These are phyloP conservation scores for Pichia sp. DNA, from an alignment of 1,139 yeast species.

Conservation along the genomic window DNA sequence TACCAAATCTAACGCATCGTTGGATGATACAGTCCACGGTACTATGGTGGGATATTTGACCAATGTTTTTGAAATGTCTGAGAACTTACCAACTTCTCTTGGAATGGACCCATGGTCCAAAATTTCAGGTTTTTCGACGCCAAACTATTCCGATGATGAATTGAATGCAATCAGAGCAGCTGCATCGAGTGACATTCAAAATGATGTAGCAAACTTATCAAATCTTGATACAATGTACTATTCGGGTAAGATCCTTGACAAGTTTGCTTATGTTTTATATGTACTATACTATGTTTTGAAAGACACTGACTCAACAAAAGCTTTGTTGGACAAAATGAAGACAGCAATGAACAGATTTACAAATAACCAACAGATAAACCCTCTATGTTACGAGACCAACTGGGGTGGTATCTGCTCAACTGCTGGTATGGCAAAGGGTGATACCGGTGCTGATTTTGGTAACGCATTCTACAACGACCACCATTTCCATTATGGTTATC, in stretches of 20 bases:
- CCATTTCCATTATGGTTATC: constrained; percentile 77
- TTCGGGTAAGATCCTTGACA: constrained; percentile 68
- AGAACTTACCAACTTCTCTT: constrained; percentile 45
- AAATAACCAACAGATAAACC: constrained; percentile 46
- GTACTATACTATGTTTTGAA: constrained; percentile 52
- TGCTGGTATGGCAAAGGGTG: constrained; percentile 49
- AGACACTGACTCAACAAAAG: constrained; percentile 43
- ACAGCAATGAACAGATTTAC: constrained; percentile 40
- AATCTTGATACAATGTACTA: constrained; percentile 54
- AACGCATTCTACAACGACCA: constrained; percentile 73
- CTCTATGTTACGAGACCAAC: constrained; percentile 58
- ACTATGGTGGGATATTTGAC: constrained; percentile 57
- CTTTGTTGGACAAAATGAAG: constrained; percentile 42
- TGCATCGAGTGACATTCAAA: constrained; percentile 56
- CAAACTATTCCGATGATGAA: constrained; percentile 47
- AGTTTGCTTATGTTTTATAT: constrained; percentile 67
- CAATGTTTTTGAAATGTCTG: constrained; percentile 45
- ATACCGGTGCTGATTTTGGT: constrained; percentile 56
- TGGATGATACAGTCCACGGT: constrained; percentile 66
- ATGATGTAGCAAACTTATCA: constrained; percentile 48
- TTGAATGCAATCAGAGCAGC: constrained; percentile 44
- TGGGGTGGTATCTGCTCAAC: constrained; percentile 71
- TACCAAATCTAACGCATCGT: constrained; percentile 44
- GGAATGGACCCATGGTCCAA: constrained; percentile 60
- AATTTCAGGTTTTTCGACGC: constrained; percentile 23